phyloP scores from a whole-genome alignment of 768 basidiomycete species.

The Serendipita vermifera region DNA sequence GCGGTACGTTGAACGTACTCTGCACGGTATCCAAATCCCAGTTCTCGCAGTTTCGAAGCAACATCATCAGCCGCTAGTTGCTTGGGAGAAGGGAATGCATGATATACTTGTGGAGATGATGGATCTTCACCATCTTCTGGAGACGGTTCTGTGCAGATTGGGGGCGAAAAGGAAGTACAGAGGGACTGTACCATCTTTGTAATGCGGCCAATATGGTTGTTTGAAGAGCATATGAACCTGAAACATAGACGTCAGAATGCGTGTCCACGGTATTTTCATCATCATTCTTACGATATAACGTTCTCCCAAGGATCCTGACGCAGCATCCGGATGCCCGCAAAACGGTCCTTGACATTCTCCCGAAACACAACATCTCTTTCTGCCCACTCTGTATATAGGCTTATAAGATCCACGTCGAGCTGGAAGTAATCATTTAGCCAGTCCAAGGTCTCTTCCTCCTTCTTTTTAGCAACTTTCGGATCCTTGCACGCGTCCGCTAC shows the following conservation, averaged over 20 bases:
- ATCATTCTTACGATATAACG: slow-evolving; percentile 63
- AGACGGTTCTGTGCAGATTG: slow-evolving; percentile 40
- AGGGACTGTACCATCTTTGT: slow-evolving; percentile 84
- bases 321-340: slow-evolving; percentile 73
- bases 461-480: slow-evolving; percentile 22
- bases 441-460: slow-evolving; percentile 48
- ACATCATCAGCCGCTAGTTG: slow-evolving; percentile 47
- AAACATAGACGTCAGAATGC: not conserved
- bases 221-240: slow-evolving; percentile 95
- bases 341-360: slow-evolving; percentile 39
- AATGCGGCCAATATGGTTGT: slow-evolving; percentile 92
- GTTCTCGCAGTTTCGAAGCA: slow-evolving; percentile 48
- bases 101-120: slow-evolving; percentile 34
- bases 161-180: slow-evolving; percentile 60
- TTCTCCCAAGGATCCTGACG: slow-evolving; percentile 96
- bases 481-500: slow-evolving; percentile 25
- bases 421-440: slow-evolving; percentile 88
- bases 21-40: slow-evolving; percentile 95
- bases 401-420: slow-evolving; percentile 55
- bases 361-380: slow-evolving; percentile 62
- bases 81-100: slow-evolving; percentile 77
- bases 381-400: slow-evolving; percentile 68
- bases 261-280: not conserved
- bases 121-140: slow-evolving; percentile 24
- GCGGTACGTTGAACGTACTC: slow-evolving; percentile 78